A percentile compares a stretch with the other conserved stretches of the same genome.
These are phyloP conservation scores for Zygosaccharomyces lentus DNA, from an alignment of 805 yeast genomes.

Conservation along the genomic window DNA sequence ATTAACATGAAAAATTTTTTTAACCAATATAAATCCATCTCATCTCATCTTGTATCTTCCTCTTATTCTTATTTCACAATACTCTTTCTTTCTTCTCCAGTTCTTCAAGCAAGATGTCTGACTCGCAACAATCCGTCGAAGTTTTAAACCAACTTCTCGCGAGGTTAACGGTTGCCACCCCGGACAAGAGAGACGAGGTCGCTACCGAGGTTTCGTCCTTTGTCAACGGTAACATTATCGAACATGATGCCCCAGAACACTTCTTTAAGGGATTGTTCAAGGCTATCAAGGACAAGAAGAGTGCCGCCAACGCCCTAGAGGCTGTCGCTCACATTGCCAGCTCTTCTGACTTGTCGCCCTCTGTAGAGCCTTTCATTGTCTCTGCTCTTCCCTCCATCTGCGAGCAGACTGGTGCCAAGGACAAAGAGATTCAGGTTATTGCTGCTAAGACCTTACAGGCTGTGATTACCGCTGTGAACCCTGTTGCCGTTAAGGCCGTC, in stretches of 20 bases:
- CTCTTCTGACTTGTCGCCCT: conserved; percentile 72
- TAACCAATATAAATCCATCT: conserved; percentile 12
- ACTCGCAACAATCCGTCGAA: conserved; percentile 49
- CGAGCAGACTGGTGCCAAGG: conserved; percentile 87
- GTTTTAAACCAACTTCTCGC: conserved; percentile 91
- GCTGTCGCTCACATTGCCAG: conserved; percentile 85
- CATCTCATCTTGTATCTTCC: conserved; percentile 12
- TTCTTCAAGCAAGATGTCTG: conserved; percentile 38
- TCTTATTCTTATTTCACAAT: conserved; percentile 1
- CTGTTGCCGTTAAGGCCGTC: conserved; percentile 85
- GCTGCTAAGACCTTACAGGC: conserved; percentile 77
- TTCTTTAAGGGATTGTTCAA: conserved; percentile 75
- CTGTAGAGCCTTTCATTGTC: conserved; percentile 94
- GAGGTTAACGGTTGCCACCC: conserved; percentile 83
- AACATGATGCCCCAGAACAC: conserved; percentile 93
- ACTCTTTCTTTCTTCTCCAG: conserved; percentile 6
- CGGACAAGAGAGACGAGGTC: conserved; percentile 78
- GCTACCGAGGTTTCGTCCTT: conserved; percentile 88
- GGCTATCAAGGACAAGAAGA: conserved; percentile 79
- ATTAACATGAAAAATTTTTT: conserved; percentile 14
- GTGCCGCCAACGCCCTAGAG: conserved; percentile 72
- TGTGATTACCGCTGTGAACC: conserved; percentile 79
- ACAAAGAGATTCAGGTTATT: conserved; percentile 62
- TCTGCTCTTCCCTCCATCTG: conserved; percentile 66
- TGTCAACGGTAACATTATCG: conserved; percentile 94